These are phyloP conservation scores for Tolypocladium sp. DNA, from an alignment of 2,329 filamentous ascomycete genomes.

Conservation along the genomic window DNA sequence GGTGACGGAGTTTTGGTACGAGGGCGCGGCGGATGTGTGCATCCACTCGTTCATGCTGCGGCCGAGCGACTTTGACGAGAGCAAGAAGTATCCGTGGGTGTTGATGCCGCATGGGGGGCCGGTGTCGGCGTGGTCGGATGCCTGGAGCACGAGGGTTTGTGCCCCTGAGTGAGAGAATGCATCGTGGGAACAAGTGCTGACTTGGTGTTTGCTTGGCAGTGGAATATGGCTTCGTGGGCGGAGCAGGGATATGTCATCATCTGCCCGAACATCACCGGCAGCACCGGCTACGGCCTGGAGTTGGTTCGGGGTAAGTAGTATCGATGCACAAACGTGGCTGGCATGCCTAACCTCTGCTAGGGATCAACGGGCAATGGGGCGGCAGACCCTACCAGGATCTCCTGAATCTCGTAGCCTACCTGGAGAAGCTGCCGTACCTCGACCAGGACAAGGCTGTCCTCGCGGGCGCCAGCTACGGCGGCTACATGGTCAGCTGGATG, in stretches of 20 bases:
- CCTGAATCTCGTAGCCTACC: constrained; percentile 40
- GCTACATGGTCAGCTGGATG: constrained; percentile 53
- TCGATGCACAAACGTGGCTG: neutral
- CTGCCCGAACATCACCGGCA: constrained; percentile 50
- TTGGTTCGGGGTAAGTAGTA: constrained; percentile 18
- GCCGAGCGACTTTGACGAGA: constrained; percentile 26
- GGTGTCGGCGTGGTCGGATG: constrained; percentile 39
- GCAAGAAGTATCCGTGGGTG: constrained; percentile 26
- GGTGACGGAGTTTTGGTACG: constrained; percentile 30
- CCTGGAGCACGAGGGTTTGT: constrained; percentile 36
- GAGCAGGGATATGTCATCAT: constrained; percentile 53
- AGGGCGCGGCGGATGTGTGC: constrained; percentile 22
- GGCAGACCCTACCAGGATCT: constrained; percentile 46
- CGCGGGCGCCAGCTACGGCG: constrained; percentile 46
- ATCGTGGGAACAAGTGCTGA: neutral
- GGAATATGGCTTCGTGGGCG: constrained; percentile 47
- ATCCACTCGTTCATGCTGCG: constrained; percentile 30
- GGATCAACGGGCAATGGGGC: constrained; percentile 43
- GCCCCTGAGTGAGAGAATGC: neutral
- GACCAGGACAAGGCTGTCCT: constrained; percentile 44
- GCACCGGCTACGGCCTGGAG: constrained; percentile 42
- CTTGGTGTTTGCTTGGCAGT: constrained; percentile 17
- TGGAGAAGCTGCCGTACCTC: constrained; percentile 41
- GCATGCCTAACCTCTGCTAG: constrained; percentile 9
- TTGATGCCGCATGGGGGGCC: constrained; percentile 31